These are phyloP conservation scores for Biscogniauxia sp. DNA, from an alignment of 2,329 filamentous ascomycete species.

Conservation along the genomic window DNA sequence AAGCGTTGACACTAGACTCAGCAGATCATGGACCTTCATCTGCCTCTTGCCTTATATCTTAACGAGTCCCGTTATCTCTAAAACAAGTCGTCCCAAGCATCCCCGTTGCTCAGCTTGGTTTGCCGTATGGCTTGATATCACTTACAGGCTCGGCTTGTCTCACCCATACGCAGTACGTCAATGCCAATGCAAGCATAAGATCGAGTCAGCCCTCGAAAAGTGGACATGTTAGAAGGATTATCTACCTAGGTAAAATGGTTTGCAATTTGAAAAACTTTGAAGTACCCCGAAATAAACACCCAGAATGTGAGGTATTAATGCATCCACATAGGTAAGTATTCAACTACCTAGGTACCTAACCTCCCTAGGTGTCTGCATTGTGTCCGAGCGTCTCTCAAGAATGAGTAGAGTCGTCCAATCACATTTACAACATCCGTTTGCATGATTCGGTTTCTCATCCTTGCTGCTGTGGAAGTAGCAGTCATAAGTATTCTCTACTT, in stretches of 20 bases:
- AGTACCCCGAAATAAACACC: background rate
- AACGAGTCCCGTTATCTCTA: background rate
- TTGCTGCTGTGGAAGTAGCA: background rate
- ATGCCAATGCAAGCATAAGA: background rate
- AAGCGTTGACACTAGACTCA: background rate
- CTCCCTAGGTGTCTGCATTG: background rate
- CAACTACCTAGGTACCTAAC: background rate
- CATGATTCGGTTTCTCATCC: background rate
- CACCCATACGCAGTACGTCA: background rate
- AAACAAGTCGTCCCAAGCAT: background rate
- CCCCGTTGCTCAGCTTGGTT: background rate
- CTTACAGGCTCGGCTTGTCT: background rate
- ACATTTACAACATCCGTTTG: background rate
- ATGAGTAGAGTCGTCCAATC: background rate
- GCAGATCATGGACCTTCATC: background rate
- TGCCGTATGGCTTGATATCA: background rate
- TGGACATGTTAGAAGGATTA: too few relatives aligned
- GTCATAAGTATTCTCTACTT: too few relatives aligned
- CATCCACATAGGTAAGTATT: background rate
- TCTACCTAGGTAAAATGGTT: background rate
- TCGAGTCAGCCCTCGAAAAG: background rate
- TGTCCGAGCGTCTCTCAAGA: background rate
- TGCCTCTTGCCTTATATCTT: background rate
- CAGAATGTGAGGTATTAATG: background rate
- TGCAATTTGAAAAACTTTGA: background rate